Evolutionary conservation across 202 grass and related monocot genomes (phyloP).

Genomic region (Zoysia matrella): DNA sequence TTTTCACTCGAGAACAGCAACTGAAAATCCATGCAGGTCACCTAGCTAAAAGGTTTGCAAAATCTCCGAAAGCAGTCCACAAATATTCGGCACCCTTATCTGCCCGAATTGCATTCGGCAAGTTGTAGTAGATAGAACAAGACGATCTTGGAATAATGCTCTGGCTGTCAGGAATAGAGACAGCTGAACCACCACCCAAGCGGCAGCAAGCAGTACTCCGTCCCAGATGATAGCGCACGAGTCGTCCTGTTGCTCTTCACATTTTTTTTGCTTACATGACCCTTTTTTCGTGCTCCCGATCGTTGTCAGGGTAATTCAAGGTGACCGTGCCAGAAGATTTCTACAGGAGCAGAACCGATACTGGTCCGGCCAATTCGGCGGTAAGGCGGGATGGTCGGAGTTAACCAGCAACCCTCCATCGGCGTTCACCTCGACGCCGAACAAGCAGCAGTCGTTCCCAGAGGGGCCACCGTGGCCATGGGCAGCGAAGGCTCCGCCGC

Average conservation of each 20-base stretch:
- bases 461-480: slow-evolving; percentile 45
- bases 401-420: background rate
- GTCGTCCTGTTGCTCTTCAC: slow-evolving; percentile 18
- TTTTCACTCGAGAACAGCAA: slow-evolving; percentile 1
- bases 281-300: background rate
- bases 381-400: slow-evolving; percentile 29
- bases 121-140: background rate
- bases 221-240: slow-evolving; percentile 16
- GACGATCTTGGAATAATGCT: slow-evolving; percentile 27
- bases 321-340: background rate
- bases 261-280: background rate
- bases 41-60: background rate
- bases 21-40: background rate
- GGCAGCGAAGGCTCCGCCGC: background rate
- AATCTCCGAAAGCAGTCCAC: background rate
- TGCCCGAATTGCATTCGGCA: background rate
- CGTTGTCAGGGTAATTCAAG: slow-evolving; percentile 36
- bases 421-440: background rate
- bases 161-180: slow-evolving; percentile 48
- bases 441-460: background rate
- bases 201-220: background rate
- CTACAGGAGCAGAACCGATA: slow-evolving; percentile 19
- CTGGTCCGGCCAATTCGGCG: slow-evolving; percentile 11
- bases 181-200: slow-evolving; percentile 42
- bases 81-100: slow-evolving; percentile 11